Percentiles rank a stretch among this genome's conserved stretches.
Conservation (phyloP, 306 rosid species). For the Acacia melanoxylon region DNA sequence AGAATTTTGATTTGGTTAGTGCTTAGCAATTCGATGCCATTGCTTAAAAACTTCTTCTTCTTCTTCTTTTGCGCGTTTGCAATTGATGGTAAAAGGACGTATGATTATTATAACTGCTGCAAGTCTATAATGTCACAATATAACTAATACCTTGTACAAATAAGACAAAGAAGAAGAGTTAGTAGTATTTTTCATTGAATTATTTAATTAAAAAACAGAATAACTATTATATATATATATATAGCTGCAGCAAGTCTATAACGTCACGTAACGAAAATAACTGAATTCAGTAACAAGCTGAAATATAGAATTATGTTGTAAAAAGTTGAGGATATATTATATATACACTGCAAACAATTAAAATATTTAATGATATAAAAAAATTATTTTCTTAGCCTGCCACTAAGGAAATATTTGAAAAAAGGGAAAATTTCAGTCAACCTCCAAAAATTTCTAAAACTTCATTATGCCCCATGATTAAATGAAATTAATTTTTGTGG, state of each 20-base stretch:
- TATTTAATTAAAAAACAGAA: neutral
- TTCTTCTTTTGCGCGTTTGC: neutral
- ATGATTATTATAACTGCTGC: neutral
- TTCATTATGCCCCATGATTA: no score
- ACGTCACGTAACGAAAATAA: neutral
- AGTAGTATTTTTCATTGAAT: neutral
- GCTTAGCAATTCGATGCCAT: neutral
- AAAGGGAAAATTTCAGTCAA: no score
- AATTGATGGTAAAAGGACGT: neutral
- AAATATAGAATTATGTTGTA: neutral
- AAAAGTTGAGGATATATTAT: neutral
- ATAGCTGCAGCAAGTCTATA: neutral
- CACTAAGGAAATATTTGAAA: no score
- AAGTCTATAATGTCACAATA: neutral
- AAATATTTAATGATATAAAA: no score
- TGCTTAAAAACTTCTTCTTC: neutral
- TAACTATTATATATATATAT: neutral
- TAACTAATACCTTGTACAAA: neutral
- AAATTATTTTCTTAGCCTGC: no score
- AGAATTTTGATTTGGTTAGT: neutral
- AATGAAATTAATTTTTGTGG: no score
- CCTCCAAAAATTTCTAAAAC: no score
- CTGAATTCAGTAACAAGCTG: neutral
- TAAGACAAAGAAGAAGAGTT: neutral
- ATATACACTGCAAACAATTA: neutral